phyloP scores from a whole-genome alignment of 768 basidiomycete species.

The Lyophyllum semitale region DNA sequence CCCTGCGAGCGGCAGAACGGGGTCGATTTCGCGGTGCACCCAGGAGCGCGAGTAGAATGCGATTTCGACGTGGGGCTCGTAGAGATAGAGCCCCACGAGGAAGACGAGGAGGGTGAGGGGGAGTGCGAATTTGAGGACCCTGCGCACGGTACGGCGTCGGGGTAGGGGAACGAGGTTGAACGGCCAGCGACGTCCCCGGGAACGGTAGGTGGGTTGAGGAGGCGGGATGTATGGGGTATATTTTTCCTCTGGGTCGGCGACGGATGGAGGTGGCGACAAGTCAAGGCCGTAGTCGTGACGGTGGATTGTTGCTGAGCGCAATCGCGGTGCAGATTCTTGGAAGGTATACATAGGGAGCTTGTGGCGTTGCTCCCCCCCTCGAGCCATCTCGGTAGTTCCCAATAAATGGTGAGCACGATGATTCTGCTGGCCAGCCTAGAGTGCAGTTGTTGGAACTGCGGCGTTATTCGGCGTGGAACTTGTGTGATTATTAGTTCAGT shows the following conservation, averaged over 20 bases:
- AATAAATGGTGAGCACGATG: neutral
- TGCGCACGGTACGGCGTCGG: slow-evolving; percentile 36
- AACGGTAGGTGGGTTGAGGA: slow-evolving; percentile 25
- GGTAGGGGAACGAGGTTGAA: slow-evolving; percentile 24
- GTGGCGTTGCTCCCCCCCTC: slow-evolving; percentile 47
- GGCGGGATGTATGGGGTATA: slow-evolving; percentile 20
- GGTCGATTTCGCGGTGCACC: slow-evolving; percentile 73
- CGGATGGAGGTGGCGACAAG: slow-evolving; percentile 22
- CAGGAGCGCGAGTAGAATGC: slow-evolving; percentile 77
- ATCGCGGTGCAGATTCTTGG: slow-evolving; percentile 31
- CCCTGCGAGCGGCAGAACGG: slow-evolving; percentile 61
- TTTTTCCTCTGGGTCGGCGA: slow-evolving; percentile 19
- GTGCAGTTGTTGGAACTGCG: neutral
- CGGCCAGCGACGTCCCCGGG: slow-evolving; percentile 24
- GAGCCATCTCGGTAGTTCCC: slow-evolving; percentile 30
- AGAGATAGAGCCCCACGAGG: slow-evolving; percentile 54
- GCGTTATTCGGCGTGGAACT: neutral
- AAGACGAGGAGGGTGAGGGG: slow-evolving; percentile 39
- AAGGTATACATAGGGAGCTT: slow-evolving; percentile 45
- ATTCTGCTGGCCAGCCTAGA: neutral
- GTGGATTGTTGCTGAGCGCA: slow-evolving; percentile 25
- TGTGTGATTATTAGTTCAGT: neutral
- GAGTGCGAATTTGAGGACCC: slow-evolving; percentile 46
- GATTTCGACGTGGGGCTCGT: slow-evolving; percentile 87
- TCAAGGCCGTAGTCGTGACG: slow-evolving; percentile 13